Percentiles rank a stretch among this genome's conserved stretches.
These are phyloP conservation scores for Senecio squalidus DNA, from an alignment of 140 eudicot genomes.

Conservation along the genomic window DNA sequence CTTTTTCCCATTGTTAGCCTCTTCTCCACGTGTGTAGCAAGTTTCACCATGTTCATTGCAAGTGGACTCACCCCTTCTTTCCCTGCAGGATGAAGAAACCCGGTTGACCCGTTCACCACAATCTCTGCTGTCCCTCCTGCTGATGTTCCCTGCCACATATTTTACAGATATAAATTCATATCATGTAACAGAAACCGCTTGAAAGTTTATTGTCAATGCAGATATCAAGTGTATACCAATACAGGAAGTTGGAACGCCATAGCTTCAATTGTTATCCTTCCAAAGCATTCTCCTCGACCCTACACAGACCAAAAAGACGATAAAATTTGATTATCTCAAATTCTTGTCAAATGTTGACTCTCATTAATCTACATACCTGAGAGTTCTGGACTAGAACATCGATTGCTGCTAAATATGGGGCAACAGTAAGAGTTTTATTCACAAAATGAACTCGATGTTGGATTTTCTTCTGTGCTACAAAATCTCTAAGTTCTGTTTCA, in stretches of 20 bases:
- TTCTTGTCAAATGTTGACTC: not conserved
- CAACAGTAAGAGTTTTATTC: constrained; percentile 78
- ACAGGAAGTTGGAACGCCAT: constrained; percentile 97
- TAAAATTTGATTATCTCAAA: not conserved
- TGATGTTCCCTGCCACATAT: constrained; percentile 84
- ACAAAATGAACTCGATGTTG: constrained; percentile 79
- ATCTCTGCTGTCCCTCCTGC: constrained; percentile 94
- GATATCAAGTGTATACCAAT: constrained; percentile 37
- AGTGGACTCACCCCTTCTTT: constrained; percentile 85
- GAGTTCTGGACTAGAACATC: constrained; percentile 92
- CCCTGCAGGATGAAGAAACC: constrained; percentile 80
- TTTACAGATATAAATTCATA: not conserved
- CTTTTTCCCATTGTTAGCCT: constrained; percentile 77
- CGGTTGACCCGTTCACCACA: constrained; percentile 76
- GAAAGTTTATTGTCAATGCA: not conserved
- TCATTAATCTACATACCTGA: constrained; percentile 44
- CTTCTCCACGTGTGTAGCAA: constrained; percentile 67
- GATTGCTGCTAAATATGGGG: constrained; percentile 85
- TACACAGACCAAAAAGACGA: constrained; percentile 10
- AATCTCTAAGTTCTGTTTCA: constrained; percentile 76
- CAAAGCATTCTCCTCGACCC: constrained; percentile 94
- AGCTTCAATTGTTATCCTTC: constrained; percentile 97
- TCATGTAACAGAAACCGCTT: not conserved
- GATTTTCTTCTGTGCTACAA: constrained; percentile 59
- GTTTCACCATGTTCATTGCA: constrained; percentile 63